A percentile compares a stretch with the other conserved stretches of the same genome.
Evolutionary conservation across 192 early-diverging fungal genomes (phyloP).

Genomic region (Diversispora eburnea): DNA sequence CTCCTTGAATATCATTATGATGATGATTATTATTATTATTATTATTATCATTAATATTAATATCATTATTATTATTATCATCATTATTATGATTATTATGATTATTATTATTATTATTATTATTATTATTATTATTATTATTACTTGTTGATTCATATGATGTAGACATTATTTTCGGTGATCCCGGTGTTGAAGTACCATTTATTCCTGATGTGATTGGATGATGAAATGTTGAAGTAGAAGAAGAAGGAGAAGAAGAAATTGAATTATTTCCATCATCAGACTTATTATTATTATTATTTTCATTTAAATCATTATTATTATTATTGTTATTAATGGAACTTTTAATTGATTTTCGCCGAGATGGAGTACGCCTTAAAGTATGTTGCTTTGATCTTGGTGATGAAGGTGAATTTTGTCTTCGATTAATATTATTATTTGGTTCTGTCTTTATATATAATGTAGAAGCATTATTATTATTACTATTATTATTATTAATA

Average conservation of each 20-base stretch:
- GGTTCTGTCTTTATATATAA: conserved; percentile 9
- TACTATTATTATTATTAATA: too few relatives aligned
- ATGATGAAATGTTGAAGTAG: too few relatives aligned
- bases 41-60: too few relatives aligned
- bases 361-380: conserved; percentile 16
- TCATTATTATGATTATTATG: background rate
- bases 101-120: too few relatives aligned
- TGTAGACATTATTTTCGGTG: conserved; percentile 25
- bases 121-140: background rate
- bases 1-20: background rate
- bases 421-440: background rate
- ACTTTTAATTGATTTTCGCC: conserved; percentile 6
- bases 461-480: background rate
- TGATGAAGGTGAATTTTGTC: conserved; percentile 16
- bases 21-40: too few relatives aligned
- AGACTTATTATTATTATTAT: background rate
- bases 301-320: background rate
- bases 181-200: conserved; percentile 14
- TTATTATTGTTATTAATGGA: background rate
- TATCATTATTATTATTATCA: too few relatives aligned
- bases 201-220: conserved; percentile 15
- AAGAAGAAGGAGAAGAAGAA: conserved; percentile 24
- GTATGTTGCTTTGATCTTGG: background rate
- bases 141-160: conserved; percentile 16
- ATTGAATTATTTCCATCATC: conserved; percentile 32